phyloP scores from a whole-genome alignment of 352 stramenopile species.

The Aphanomyces cochlioides region DNA sequence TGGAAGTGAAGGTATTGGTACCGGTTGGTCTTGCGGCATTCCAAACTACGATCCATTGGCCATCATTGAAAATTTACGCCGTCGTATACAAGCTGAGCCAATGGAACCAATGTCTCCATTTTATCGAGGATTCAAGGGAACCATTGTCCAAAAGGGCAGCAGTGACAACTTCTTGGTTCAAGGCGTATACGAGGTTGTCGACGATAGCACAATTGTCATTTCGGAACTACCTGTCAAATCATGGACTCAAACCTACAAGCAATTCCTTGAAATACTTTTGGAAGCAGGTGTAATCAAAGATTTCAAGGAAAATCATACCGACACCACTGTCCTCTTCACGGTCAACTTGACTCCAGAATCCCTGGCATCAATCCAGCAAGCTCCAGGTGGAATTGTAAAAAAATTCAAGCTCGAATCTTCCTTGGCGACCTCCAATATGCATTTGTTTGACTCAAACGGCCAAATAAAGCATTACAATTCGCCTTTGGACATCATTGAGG shows the following conservation, averaged over 20 bases:
- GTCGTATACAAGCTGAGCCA: constrained; percentile 59
- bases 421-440: constrained; percentile 97
- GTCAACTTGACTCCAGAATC: constrained; percentile 72
- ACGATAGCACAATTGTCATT: constrained; percentile 91
- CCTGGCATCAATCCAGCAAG: constrained; percentile 64
- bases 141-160: constrained; percentile 80
- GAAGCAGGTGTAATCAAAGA: constrained; percentile 86
- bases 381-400: constrained; percentile 84
- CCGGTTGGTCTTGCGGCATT: constrained; percentile 91
- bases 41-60: constrained; percentile 91
- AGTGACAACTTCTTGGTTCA: constrained; percentile 79
- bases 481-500: constrained; percentile 90
- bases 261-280: constrained; percentile 88
- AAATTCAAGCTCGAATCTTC: constrained; percentile 94
- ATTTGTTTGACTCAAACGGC: constrained; percentile 91
- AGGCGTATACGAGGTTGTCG: constrained; percentile 70
- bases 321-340: constrained; percentile 91
- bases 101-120: constrained; percentile 74
- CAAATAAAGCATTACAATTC: constrained; percentile 93
- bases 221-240: constrained; percentile 94
- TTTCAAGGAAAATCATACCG: constrained; percentile 91
- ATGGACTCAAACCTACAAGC: constrained; percentile 97
- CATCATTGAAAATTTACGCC: constrained; percentile 75
- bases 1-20: constrained; percentile 96
- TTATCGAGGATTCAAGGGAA: constrained; percentile 89